These are phyloP conservation scores for Ceriops decandra DNA, from an alignment of 345 rosid species.

Conservation along the genomic window DNA sequence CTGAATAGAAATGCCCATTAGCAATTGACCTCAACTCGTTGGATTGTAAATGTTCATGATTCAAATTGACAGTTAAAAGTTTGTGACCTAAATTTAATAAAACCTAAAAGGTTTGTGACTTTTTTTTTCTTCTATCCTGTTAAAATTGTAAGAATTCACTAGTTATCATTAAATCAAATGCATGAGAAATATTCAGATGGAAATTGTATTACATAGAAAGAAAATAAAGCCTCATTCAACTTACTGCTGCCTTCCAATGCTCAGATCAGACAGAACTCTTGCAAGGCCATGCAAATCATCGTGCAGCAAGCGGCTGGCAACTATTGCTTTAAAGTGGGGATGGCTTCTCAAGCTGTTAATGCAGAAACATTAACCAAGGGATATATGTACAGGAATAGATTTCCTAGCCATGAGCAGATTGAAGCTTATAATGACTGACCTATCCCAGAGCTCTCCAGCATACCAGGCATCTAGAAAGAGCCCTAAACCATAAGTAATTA, in stretches of 20 bases:
- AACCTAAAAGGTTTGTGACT: too few relatives aligned
- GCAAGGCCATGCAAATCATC: constrained; percentile 57
- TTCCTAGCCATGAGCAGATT: too few relatives aligned
- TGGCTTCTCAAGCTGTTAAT: constrained; percentile 68
- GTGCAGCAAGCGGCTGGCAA: constrained; percentile 52
- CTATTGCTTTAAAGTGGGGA: constrained; percentile 55
- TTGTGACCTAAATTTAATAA: too few relatives aligned
- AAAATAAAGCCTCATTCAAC: constrained; percentile 18
- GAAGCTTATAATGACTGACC: constrained; percentile 38
- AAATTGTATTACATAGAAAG: neutral
- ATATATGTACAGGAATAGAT: neutral
- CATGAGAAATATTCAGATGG: too few relatives aligned
- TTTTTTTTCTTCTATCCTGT: too few relatives aligned
- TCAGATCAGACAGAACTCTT: constrained; percentile 64
- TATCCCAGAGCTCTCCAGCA: constrained; percentile 68
- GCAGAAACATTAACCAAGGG: neutral
- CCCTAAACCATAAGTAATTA: constrained; percentile 56
- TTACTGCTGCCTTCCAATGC: constrained; percentile 86
- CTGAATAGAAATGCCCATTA: too few relatives aligned
- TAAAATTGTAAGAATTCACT: too few relatives aligned
- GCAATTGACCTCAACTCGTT: too few relatives aligned
- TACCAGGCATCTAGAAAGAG: constrained; percentile 69
- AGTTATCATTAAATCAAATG: too few relatives aligned
- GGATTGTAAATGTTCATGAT: too few relatives aligned
- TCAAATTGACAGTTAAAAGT: too few relatives aligned